Evolutionary conservation across 2,329 filamentous ascomycete genomes (phyloP).

Genomic region (Trichoderma gracile): DNA sequence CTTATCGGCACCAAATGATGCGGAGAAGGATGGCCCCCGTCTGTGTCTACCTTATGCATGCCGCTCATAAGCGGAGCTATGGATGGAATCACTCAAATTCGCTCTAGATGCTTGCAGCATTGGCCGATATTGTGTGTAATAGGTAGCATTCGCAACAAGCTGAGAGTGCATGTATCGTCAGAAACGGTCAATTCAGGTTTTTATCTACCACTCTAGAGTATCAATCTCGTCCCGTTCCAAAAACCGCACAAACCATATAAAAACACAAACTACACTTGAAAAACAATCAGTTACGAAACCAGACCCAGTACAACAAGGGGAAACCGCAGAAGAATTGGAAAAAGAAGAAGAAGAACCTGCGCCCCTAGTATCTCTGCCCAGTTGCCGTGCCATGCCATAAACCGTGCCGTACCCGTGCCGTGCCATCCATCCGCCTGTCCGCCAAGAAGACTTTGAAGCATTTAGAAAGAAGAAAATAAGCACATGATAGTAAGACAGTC

Average conservation of each 20-base stretch:
- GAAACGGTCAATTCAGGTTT: conserved; percentile 25
- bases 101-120: too few species aligned
- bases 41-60: too few species aligned
- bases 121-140: too few species aligned
- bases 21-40: too few species aligned
- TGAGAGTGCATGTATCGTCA: background rate
- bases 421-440: conserved; percentile 4
- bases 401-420: conserved; percentile 1
- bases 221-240: conserved; percentile 21
- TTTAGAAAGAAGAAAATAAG: conserved; percentile 21
- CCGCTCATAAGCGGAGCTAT: too few species aligned
- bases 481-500: conserved; percentile 18
- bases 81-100: too few species aligned
- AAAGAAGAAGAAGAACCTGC: background rate
- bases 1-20: too few species aligned
- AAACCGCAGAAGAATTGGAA: background rate
- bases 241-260: conserved; percentile 25
- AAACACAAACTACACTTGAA: background rate
- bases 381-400: background rate
- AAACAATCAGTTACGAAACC: background rate
- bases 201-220: conserved; percentile 36
- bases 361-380: conserved; percentile 9
- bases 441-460: conserved; percentile 23
- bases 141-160: background rate
- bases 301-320: too few species aligned